These are phyloP conservation scores for Paecilomyces fulvus DNA, from an alignment of 2,329 filamentous ascomycete species.

Conservation along the genomic window DNA sequence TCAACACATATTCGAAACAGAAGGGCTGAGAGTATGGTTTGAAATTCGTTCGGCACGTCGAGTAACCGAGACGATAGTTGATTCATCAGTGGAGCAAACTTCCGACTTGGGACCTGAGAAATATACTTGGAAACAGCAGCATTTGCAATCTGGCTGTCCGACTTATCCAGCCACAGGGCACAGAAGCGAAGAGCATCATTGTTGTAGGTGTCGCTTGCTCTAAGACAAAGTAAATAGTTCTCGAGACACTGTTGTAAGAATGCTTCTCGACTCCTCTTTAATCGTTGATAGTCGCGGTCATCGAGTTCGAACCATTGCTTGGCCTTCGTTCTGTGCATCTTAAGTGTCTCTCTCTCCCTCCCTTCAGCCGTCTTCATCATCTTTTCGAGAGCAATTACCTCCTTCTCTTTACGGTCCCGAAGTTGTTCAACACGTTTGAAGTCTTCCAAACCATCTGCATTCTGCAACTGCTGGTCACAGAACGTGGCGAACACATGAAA, in stretches of 20 bases:
- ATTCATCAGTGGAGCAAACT: slow-evolving; percentile 90
- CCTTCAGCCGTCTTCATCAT: slow-evolving; percentile 44
- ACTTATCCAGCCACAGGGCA: slow-evolving; percentile 85
- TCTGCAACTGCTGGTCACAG: slow-evolving; percentile 88
- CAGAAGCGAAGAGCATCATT: slow-evolving; percentile 88
- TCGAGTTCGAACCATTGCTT: slow-evolving; percentile 86
- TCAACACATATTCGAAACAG: slow-evolving; percentile 80
- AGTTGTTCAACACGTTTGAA: slow-evolving; percentile 71
- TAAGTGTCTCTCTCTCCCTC: slow-evolving; percentile 49
- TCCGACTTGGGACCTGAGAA: slow-evolving; percentile 69
- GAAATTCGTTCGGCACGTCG: slow-evolving; percentile 61
- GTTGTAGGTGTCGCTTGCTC: slow-evolving; percentile 78
- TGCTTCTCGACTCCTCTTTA: slow-evolving; percentile 66
- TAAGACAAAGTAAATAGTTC: slow-evolving; percentile 81
- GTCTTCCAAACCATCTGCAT: slow-evolving; percentile 75
- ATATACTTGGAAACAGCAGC: slow-evolving; percentile 64
- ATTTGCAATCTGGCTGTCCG: slow-evolving; percentile 68
- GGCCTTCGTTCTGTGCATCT: slow-evolving; percentile 60
- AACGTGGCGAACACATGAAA: slow-evolving; percentile 94
- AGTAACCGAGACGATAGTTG: slow-evolving; percentile 91
- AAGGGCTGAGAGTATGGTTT: slow-evolving; percentile 62
- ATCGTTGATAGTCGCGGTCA: slow-evolving; percentile 71
- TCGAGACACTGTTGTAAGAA: slow-evolving; percentile 85
- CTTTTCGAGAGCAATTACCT: slow-evolving; percentile 64
- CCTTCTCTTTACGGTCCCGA: slow-evolving; percentile 69